Base-by-base conservation (phyloP, 805 yeast genomes). In the Blastobotrys parvus region DNA sequence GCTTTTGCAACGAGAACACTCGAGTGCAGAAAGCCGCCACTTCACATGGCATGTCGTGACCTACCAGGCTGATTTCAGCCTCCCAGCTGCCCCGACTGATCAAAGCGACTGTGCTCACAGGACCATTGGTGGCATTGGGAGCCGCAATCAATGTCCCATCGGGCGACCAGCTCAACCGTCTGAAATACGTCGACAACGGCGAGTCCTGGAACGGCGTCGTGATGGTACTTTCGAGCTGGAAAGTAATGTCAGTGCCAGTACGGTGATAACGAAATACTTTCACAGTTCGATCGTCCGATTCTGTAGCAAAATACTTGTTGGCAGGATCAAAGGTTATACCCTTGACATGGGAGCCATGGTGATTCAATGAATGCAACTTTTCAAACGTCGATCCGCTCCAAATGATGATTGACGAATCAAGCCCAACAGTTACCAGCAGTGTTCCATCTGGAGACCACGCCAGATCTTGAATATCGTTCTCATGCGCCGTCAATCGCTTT, bases 321-420 rank as follows among this genome's bases (percentile, higher is more conserved):
- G 98, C 98, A 0, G 99, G 99, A 60, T 92, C 99, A 62, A 92
- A 92, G 1, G 90, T 90, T 10, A 92, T 85, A 45, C 98, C 97
- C 62, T 92, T 92, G 21, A 92, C 97, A 65, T 85, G 90, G 2
- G 95, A 84, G 58, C 87, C 94, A 61, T 92, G 98, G 18, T 88
- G 81, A 56, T 90, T 97, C 54, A 87, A 84, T 25, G 95, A 68
- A 59, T 86, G 87, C 44, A 90, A 77, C 50, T 86, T 75, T 64
- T 92, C 94, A 69, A 92, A 88, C 0, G 96, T 90, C 2, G 77
- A 66, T 2, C 96, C 97, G 56, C 80, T 85, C 97, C 97, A 92
- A 10, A 92, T 80, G 37, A 90, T 84, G 42, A 92, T 85, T 35
- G 92, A 82, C 57, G 96, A 71, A 63, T 92, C 99, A 45, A 92